Conservation (phyloP, 108 stramenopile species). For the Halocafeteria seosinensis region DNA sequence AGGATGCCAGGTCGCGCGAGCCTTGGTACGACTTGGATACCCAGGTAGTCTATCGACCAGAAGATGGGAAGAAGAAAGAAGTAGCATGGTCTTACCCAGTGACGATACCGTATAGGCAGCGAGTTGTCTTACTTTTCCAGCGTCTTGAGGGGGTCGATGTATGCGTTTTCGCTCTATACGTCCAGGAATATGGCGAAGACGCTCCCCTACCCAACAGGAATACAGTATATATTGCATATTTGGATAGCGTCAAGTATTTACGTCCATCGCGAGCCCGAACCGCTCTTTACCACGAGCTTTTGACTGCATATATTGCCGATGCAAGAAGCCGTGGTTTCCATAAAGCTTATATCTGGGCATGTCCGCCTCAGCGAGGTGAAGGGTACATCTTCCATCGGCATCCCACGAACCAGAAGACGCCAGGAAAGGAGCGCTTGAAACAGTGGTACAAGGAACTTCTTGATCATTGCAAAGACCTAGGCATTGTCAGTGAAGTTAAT, state of each 20-base stretch:
- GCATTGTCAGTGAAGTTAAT: constrained; percentile 48
- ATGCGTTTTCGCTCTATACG: constrained; percentile 82
- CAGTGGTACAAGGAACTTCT: constrained; percentile 70
- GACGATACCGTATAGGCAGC: constrained; percentile 64
- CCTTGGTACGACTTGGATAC: not conserved
- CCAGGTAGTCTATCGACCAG: no score
- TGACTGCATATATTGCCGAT: constrained; percentile 71
- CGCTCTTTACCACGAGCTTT: constrained; percentile 61
- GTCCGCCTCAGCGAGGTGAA: constrained; percentile 81
- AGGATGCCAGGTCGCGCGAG: not conserved
- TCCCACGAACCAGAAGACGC: constrained; percentile 53
- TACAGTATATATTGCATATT: constrained; percentile 76
- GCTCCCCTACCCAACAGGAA: constrained; percentile 74
- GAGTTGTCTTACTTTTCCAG: constrained; percentile 78
- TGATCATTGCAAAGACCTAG: constrained; percentile 53
- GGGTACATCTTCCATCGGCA: constrained; percentile 80
- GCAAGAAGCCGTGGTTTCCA: constrained; percentile 78
- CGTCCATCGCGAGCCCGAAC: constrained; percentile 61
- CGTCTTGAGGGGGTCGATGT: constrained; percentile 80
- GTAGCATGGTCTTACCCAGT: constrained; percentile 37
- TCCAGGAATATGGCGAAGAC: constrained; percentile 79
- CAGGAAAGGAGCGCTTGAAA: constrained; percentile 64
- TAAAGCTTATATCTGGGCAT: constrained; percentile 91
- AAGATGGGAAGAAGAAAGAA: no score
- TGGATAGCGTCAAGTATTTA: constrained; percentile 83